Evolutionary conservation across 2,329 filamentous ascomycete genomes (phyloP).

Genomic region (Byssochlamys sp.): DNA sequence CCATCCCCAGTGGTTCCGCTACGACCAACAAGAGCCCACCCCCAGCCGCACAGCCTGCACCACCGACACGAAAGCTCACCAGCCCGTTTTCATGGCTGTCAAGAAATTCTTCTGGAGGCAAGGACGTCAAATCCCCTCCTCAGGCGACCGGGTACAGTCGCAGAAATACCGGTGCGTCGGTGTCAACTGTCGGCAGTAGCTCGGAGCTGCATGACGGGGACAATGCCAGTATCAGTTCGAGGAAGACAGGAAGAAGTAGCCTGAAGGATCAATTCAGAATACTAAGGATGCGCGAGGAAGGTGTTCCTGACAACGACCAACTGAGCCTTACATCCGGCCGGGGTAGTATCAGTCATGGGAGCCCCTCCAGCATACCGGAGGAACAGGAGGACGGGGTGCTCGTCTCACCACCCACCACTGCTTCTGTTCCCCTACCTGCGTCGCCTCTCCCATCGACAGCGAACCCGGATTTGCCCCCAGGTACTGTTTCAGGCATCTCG

Average conservation of each 20-base stretch:
- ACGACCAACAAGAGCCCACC: slow-evolving; percentile 33
- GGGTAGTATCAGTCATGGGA: slow-evolving; percentile 35
- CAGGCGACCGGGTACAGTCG: slow-evolving; percentile 37
- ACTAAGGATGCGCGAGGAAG: slow-evolving; percentile 65
- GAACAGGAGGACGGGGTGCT: slow-evolving; percentile 35
- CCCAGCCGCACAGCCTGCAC: slow-evolving; percentile 30
- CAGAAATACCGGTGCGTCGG: slow-evolving; percentile 70
- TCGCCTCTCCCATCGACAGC: slow-evolving; percentile 47
- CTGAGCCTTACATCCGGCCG: slow-evolving; percentile 40
- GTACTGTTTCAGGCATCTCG: slow-evolving; percentile 72
- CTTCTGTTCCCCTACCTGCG: slow-evolving; percentile 11
- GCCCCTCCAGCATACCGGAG: slow-evolving; percentile 39
- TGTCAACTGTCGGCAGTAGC: slow-evolving; percentile 69
- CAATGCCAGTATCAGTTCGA: slow-evolving; percentile 34
- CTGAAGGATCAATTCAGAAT: slow-evolving; percentile 71
- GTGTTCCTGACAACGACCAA: slow-evolving; percentile 49
- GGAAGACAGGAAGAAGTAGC: slow-evolving; percentile 49
- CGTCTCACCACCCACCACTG: slow-evolving; percentile 13
- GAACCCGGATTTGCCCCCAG: slow-evolving; percentile 65
- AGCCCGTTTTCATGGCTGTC: slow-evolving; percentile 83
- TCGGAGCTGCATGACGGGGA: slow-evolving; percentile 61
- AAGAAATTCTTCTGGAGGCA: slow-evolving; percentile 49
- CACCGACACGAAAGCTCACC: slow-evolving; percentile 60
- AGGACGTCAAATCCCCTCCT: slow-evolving; percentile 49
- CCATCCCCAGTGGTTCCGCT: slow-evolving; percentile 52